Conservation (phyloP, 371 early-diverging fungal species). For the Nematocida minor region DNA sequence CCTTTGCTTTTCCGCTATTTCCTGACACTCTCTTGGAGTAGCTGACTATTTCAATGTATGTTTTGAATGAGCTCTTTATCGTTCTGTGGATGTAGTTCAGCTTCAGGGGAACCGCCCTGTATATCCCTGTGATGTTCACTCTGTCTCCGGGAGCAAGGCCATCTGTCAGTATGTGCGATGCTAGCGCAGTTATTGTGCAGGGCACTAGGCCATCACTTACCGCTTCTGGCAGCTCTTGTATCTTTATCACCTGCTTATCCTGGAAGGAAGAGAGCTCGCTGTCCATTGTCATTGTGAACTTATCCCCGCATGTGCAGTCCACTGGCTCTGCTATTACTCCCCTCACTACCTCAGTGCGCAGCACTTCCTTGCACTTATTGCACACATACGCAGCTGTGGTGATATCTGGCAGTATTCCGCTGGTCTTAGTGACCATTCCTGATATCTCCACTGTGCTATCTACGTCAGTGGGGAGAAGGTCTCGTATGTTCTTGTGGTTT, state of each 20-base stretch:
- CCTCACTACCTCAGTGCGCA: constrained; percentile 76
- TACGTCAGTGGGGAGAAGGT: constrained; percentile 85
- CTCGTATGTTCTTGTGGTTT: constrained; percentile 76
- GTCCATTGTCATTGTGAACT: constrained; percentile 67
- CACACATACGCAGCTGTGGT: constrained; percentile 61
- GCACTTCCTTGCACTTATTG: constrained; percentile 65
- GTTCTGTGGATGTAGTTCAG: constrained; percentile 79
- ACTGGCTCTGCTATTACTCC: constrained; percentile 84
- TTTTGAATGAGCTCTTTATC: constrained; percentile 83
- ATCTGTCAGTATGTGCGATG: constrained; percentile 89
- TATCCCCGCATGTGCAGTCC: constrained; percentile 70
- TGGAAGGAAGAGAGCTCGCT: constrained; percentile 84
- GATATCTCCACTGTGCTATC: constrained; percentile 88
- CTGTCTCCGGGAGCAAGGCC: constrained; percentile 89
- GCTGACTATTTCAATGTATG: constrained; percentile 77
- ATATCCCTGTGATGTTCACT: constrained; percentile 86
- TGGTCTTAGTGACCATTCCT: constrained; percentile 84
- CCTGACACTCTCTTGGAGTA: constrained; percentile 74
- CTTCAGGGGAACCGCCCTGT: constrained; percentile 86
- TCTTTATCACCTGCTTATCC: constrained; percentile 85
- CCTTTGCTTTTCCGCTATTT: constrained; percentile 63
- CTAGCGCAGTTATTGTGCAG: constrained; percentile 80
- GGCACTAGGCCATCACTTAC: constrained; percentile 98
- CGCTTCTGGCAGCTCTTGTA: constrained; percentile 95
- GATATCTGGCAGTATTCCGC: constrained; percentile 81